Conservation (phyloP, 2,329 filamentous ascomycete species). For the Ceratocystis lukuohia region DNA sequence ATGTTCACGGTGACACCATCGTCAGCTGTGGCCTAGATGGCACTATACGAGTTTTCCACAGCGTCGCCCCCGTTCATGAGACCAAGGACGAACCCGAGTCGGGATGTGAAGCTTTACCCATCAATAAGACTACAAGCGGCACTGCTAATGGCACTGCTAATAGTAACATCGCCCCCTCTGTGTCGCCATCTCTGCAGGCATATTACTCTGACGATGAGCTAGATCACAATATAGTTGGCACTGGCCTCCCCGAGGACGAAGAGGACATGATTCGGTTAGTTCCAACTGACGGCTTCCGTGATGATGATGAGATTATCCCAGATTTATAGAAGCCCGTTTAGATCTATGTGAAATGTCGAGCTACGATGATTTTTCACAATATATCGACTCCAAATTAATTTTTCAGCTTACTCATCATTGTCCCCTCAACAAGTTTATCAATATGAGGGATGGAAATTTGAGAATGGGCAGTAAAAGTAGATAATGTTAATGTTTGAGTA, state of each 20-base stretch:
- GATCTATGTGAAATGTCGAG: background rate
- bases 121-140: too few species aligned
- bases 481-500: background rate
- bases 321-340: background rate
- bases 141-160: background rate
- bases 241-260: background rate
- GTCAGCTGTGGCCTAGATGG: constrained; percentile 45
- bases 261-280: background rate
- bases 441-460: too few species aligned
- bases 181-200: background rate
- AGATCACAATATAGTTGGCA: background rate
- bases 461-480: background rate
- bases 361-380: background rate
- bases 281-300: background rate
- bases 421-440: background rate
- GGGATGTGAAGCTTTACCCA: background rate
- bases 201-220: background rate
- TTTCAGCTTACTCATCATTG: background rate
- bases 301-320: background rate
- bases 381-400: background rate
- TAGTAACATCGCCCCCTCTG: background rate
- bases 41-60: constrained; percentile 38
- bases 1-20: constrained; percentile 43
- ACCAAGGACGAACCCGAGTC: too few species aligned
- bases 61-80: background rate